Evolutionary conservation across 169 alveolate genomes (phyloP), one percentile per base, ranked within the genome.

Genomic region (Cryptosporidium sp.): DNA sequence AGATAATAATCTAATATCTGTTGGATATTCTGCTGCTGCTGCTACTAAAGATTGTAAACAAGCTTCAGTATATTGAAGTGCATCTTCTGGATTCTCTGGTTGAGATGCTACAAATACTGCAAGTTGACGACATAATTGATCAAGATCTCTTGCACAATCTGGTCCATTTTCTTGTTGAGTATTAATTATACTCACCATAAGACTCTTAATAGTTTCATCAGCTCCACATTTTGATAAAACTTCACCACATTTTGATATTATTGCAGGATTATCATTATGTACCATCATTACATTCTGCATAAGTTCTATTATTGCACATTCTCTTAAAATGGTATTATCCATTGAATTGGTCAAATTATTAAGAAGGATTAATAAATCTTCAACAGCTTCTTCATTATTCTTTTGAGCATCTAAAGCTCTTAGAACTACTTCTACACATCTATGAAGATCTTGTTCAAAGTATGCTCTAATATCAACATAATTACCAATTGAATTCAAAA

Each of bases 151-250:
- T 14, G 94, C 94, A 85, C 94, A 94, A 61, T 94, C 85, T 70
- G 94, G 97, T 85, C 89, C 95, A 69, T 93, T 94, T 60, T 72
- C 85, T 62, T 91, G 93, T 52, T 93, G 97, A 9, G 94, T 87
- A 26, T 93, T 93, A 42, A 96, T 94, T 56, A 96, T 96, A 53
- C 89, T 85, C 26, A 93, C 93, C 98, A 96, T 96, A 58, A 96
- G 72, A 56, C 94, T 93, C 92, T 95, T 95, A 70, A 96, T 95
- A 84, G 95, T 97, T 53, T 94, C 96, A 85, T 96, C 98, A 33
- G 98, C 98, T 23, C 98, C 98, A 93, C 95, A 92, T 75, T 93
- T 93, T 14, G 96, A 94, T 69, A 95, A 92, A 62, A 96, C 91
- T 62, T 94, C 94, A n/a, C 98, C 98, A 26, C 97, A 96, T 60